A percentile compares a stretch with the other conserved stretches of the same genome.
Conservation (phyloP, 2,329 filamentous ascomycete genomes). For the Microdochium nivale region DNA sequence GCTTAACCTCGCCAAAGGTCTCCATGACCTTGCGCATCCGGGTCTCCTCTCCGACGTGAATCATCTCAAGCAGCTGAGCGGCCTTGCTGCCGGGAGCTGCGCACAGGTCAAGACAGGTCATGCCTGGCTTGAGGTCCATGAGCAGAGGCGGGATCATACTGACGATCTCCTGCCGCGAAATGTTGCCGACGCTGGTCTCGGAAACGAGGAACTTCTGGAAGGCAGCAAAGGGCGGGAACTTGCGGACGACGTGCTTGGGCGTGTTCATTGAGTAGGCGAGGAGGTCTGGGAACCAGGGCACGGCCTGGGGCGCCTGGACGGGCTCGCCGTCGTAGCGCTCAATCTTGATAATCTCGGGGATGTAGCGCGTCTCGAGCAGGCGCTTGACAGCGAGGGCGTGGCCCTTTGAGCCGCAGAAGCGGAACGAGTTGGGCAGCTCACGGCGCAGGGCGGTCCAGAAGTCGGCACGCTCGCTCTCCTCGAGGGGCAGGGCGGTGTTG, state of each 20-base stretch:
- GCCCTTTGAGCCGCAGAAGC: slow-evolving; percentile 91
- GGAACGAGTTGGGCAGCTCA: slow-evolving; percentile 93
- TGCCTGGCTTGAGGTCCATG: slow-evolving; percentile 83
- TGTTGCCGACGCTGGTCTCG: slow-evolving; percentile 94
- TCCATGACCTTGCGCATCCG: slow-evolving; percentile 65
- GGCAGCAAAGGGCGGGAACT: slow-evolving; percentile 85
- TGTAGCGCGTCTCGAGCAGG: slow-evolving; percentile 78
- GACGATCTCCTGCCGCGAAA: slow-evolving; percentile 93
- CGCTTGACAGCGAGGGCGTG: slow-evolving; percentile 91
- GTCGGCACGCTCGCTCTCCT: slow-evolving; percentile 65
- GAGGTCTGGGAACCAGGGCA: slow-evolving; percentile 89
- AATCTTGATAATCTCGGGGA: slow-evolving; percentile 82
- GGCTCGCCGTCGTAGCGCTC: slow-evolving; percentile 71
- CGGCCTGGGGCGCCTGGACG: slow-evolving; percentile 73
- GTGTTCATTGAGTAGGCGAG: slow-evolving; percentile 98
- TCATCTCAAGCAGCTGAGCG: slow-evolving; percentile 87
- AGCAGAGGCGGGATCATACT: slow-evolving; percentile 97
- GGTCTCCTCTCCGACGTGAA: slow-evolving; percentile 87
- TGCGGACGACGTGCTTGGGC: slow-evolving; percentile 89
- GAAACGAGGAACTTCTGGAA: slow-evolving; percentile 98
- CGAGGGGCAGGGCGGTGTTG: slow-evolving; percentile 64
- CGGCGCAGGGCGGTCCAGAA: slow-evolving; percentile 81
- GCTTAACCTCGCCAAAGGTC: slow-evolving; percentile 34
- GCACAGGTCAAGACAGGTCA: slow-evolving; percentile 92
- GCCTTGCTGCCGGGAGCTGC: slow-evolving; percentile 97